Evolutionary conservation across 2,329 filamentous ascomycete species (phyloP).

Genomic region (Penicillium decumbens): DNA sequence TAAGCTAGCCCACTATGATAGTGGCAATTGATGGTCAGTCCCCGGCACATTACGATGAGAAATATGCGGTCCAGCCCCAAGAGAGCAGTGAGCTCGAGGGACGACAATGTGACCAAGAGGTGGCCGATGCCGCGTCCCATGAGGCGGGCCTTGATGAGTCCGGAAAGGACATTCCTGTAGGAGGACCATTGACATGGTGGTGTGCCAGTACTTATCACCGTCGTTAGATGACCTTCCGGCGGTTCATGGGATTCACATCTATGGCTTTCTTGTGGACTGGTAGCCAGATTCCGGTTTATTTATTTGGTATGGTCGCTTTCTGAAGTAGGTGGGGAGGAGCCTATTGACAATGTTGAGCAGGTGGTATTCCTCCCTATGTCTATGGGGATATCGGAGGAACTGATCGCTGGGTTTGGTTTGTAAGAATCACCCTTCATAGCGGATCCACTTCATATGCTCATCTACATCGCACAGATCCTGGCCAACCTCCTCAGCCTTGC

Average conservation of each 20-base stretch:
- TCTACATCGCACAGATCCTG: conserved; percentile 33
- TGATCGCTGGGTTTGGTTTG: conserved; percentile 60
- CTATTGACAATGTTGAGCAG: conserved; percentile 20
- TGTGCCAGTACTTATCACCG: conserved; percentile 16
- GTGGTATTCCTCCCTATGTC: conserved; percentile 51
- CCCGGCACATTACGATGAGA: conserved; percentile 27
- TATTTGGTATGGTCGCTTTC: conserved; percentile 41
- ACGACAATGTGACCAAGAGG: conserved; percentile 46
- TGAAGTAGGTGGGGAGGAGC: neutral
- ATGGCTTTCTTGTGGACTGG: conserved; percentile 61
- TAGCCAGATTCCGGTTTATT: conserved; percentile 56
- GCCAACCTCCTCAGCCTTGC: conserved; percentile 53
- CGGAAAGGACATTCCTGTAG: conserved; percentile 45
- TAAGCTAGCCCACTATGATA: conserved; percentile 10
- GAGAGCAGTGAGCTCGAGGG: conserved; percentile 27
- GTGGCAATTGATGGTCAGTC: conserved; percentile 16
- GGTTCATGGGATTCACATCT: conserved; percentile 53
- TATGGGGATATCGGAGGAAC: conserved; percentile 58
- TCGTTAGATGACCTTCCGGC: conserved; percentile 48
- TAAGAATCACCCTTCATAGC: conserved; percentile 18
- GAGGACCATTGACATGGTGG: neutral
- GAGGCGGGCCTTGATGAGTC: conserved; percentile 41
- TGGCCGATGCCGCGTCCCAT: conserved; percentile 45
- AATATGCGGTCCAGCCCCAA: conserved; percentile 24
- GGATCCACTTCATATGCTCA: neutral